These are phyloP conservation scores for Maudiozyma humilis DNA, from an alignment of 1,139 yeast species.

Conservation along the genomic window DNA sequence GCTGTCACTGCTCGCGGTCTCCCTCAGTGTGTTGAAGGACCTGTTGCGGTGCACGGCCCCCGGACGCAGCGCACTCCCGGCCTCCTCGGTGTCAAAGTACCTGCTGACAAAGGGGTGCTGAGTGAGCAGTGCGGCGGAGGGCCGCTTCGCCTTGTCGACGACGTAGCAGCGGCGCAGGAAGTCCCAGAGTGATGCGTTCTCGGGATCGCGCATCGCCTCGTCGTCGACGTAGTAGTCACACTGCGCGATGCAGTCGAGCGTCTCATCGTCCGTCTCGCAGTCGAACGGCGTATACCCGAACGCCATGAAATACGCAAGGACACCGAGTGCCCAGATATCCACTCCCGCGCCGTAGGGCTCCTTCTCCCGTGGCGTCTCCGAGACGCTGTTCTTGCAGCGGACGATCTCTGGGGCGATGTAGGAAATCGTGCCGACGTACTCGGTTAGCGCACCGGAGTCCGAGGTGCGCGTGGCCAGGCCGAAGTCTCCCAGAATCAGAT, in stretches of 20 bases:
- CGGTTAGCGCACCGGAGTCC: conserved; percentile 32
- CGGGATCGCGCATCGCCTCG: conserved; percentile 17
- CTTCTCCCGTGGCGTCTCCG: conserved; percentile 13
- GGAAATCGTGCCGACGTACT: conserved; percentile 59
- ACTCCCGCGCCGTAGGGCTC: conserved; percentile 45
- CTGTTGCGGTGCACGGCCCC: conserved; percentile 16
- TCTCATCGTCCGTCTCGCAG: conserved; percentile 64
- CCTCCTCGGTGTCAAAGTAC: conserved; percentile 13
- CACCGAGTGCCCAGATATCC: conserved; percentile 77
- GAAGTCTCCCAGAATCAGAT: conserved; percentile 62
- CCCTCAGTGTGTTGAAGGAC: conserved; percentile 21
- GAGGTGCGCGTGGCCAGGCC: conserved; percentile 39
- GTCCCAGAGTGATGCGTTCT: conserved; percentile 46
- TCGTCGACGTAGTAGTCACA: conserved; percentile 51
- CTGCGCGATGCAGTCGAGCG: conserved; percentile 49
- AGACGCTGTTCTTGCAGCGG: conserved; percentile 37
- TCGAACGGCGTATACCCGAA: conserved; percentile 78
- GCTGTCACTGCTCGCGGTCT: too few species aligned
- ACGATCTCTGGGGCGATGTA: conserved; percentile 70
- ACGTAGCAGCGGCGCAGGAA: conserved; percentile 51
- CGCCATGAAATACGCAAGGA: conserved; percentile 59
- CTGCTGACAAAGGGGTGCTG: conserved; percentile 37
- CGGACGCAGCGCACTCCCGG: background rate
- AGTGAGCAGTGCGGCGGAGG: conserved; percentile 41
- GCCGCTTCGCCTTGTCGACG: conserved; percentile 40